Evolutionary conservation across 805 yeast species (phyloP).

Genomic region (Myxozyma kluyveri): DNA sequence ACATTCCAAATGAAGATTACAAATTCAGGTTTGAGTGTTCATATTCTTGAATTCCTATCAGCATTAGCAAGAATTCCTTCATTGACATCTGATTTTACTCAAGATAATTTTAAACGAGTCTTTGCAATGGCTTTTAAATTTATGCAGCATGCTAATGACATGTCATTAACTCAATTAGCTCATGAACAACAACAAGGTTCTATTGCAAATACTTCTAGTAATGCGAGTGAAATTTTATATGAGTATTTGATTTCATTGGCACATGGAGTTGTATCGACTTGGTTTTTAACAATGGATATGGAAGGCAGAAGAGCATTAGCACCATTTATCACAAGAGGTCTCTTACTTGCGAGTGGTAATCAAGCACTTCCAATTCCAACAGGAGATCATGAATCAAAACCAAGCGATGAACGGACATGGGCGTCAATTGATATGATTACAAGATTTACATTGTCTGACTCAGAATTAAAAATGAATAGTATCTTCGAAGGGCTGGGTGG

Average conservation of each 20-base stretch:
- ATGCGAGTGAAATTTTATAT: slow-evolving; percentile 43
- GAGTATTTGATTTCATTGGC: slow-evolving; percentile 64
- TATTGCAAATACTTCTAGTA: not conserved
- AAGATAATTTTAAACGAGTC: slow-evolving; percentile 73
- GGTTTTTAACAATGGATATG: slow-evolving; percentile 66
- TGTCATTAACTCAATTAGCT: slow-evolving; percentile 1
- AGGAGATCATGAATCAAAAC: slow-evolving; percentile 1
- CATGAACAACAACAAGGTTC: not conserved
- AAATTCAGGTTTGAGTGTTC: slow-evolving; percentile 64
- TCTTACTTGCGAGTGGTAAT: slow-evolving; percentile 46
- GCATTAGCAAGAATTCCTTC: slow-evolving; percentile 65
- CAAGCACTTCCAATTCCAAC: slow-evolving; percentile 31
- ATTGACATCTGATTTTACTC: slow-evolving; percentile 66
- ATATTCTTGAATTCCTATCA: slow-evolving; percentile 69
- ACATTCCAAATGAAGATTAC: slow-evolving; percentile 73
- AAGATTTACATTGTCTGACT: slow-evolving; percentile 63
- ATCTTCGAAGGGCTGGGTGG: slow-evolving; percentile 24
- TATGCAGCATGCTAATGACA: slow-evolving; percentile 66
- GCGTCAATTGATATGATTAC: slow-evolving; percentile 67
- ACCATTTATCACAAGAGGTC: slow-evolving; percentile 59
- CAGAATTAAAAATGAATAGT: slow-evolving; percentile 51
- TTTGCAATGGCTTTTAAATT: slow-evolving; percentile 81
- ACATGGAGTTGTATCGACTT: slow-evolving; percentile 62
- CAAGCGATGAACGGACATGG: slow-evolving; percentile 52
- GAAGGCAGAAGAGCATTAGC: slow-evolving; percentile 59